Conservation (phyloP, 1,284 basidiomycete species). For the Cutaneotrichosporon sp. region DNA sequence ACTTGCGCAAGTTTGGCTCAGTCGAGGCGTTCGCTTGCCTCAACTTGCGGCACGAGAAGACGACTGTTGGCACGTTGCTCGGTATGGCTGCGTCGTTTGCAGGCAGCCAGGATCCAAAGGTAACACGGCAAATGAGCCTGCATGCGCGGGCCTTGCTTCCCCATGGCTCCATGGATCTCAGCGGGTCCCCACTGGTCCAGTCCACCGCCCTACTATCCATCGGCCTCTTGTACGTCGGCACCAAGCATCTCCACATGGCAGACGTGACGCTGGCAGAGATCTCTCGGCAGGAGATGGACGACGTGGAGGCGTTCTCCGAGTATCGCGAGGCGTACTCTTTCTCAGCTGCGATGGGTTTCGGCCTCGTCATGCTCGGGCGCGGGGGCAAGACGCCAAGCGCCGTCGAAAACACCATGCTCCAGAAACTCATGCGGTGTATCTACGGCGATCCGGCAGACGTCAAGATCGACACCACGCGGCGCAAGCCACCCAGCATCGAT, state of each 20-base stretch:
- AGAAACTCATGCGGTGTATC: conserved; percentile 63
- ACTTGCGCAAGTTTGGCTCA: conserved; percentile 77
- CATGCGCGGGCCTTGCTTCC: conserved; percentile 91
- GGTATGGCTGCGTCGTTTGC: conserved; percentile 86
- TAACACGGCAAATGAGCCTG: conserved; percentile 85
- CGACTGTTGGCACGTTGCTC: conserved; percentile 85
- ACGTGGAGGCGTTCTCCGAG: conserved; percentile 74
- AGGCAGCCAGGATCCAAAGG: conserved; percentile 78
- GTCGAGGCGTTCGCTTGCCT: conserved; percentile 82
- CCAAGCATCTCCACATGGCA: conserved; percentile 81
- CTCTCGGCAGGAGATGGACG: conserved; percentile 66
- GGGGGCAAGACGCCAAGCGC: conserved; percentile 56
- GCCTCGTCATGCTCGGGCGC: conserved; percentile 90
- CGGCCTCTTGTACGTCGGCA: conserved; percentile 84
- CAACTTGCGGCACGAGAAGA: conserved; percentile 89
- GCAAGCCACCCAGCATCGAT: conserved; percentile 55
- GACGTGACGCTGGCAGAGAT: conserved; percentile 85
- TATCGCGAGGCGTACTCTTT: conserved; percentile 88
- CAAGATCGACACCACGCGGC: conserved; percentile 7
- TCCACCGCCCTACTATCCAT: conserved; percentile 82
- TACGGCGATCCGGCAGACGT: conserved; percentile 57
- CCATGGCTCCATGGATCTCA: conserved; percentile 76
- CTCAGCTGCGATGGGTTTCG: conserved; percentile 81
- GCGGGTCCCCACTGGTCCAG: conserved; percentile 84
- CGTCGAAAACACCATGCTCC: conserved; percentile 66